Base-by-base conservation (phyloP, 352 stramenopile species). In the Pythium aphanidermatum region DNA sequence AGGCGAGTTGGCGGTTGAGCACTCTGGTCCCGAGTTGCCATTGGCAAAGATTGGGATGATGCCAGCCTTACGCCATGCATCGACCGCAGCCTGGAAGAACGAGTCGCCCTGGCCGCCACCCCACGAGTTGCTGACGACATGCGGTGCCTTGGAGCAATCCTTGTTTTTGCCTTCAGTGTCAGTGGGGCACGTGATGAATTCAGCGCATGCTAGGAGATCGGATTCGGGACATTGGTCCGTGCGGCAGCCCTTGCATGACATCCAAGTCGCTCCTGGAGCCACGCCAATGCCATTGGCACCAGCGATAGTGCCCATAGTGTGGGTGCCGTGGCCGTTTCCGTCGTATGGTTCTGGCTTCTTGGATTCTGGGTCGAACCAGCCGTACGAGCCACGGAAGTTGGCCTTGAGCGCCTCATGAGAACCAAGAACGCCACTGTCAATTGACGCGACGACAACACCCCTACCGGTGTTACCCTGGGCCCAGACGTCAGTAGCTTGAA, bases 31-130 rank as follows among this genome's bases (percentile, higher is more conserved):
- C 12, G 14, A 17, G 39, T 62, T 62, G 5, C 54, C 54, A 14
- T 46, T 53, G 40, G 54, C 46, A 41, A 63, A 63, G 24, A 63
- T 34, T 1, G 55, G 55, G 23, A 59, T 49, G 47, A 63, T 63
- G 24, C 42, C 55, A 13, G 55, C 55, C 5, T 2, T 14, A 5
- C 35, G 48, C 55, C 55, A 63, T 8, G 55, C 55, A 16, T 21
- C 24, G 9, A 63, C 31, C 19, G 44, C 55, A 2, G 14, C 27
- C 8, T 54, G 6, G 24, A 34, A 63, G 17, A 25, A 45, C 19
- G 23, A 36, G 21, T 46, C 36, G 28, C 28, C 39, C 7, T 35
- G 33, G 10, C 20, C 34, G 13, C 42, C 41, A 14, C 40, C 55
- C 55, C 55, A 63, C 13, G 31, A 48, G 40, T 63, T 63, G 40